Conservation (phyloP, 148 eudicot species). For the Silene uniflora region DNA sequence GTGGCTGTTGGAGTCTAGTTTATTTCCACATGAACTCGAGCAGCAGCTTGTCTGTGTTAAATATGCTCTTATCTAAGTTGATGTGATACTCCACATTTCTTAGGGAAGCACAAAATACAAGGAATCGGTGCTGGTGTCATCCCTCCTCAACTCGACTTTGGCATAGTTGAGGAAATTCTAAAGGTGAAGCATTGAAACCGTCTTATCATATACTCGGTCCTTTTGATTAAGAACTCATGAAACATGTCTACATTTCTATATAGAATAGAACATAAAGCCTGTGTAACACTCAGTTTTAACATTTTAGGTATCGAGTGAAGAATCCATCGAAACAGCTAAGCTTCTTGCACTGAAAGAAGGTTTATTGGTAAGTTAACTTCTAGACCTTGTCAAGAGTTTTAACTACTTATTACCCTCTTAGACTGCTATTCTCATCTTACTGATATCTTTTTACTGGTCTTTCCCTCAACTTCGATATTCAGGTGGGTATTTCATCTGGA, state of each 20-base stretch:
- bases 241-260: not conserved
- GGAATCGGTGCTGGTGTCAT: conserved; percentile 80
- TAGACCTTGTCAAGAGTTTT: no score
- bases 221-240: not conserved
- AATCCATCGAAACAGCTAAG: conserved; percentile 31
- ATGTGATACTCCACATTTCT: not conserved
- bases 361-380: conserved; percentile 35
- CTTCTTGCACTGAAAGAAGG: conserved; percentile 47
- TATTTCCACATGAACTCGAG: not conserved
- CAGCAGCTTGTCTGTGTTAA: no score
- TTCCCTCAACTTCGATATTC: not conserved
- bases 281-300: not conserved
- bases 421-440: not conserved
- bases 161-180: conserved; percentile 57
- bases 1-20: no score
- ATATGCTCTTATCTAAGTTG: not conserved
- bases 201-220: not conserved
- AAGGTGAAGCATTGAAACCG: conserved; percentile 37
- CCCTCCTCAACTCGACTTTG: conserved; percentile 47
- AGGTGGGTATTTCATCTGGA: conserved; percentile 93
- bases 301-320: conserved; percentile 25
- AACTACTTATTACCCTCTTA: not conserved
- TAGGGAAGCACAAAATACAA: conserved; percentile 75
- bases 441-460: conserved; percentile 6
- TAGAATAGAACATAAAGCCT: not conserved